Base-by-base conservation (phyloP, 2,329 filamentous ascomycete species). In the Cytospora paraplurivora region DNA sequence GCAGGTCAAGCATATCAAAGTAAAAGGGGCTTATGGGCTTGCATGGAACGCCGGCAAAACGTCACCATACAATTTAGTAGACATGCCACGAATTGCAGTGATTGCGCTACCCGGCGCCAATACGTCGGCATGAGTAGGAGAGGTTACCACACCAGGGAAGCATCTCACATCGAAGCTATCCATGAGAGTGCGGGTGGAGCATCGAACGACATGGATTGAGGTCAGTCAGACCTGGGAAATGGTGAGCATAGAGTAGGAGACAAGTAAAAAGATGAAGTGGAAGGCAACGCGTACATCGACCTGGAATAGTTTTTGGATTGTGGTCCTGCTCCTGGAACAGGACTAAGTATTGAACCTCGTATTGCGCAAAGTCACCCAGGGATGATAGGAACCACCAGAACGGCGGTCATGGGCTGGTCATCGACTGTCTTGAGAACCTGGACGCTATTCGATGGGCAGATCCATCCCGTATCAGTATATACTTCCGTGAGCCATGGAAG, bases 21-120 rank as follows among this genome's bases (percentile, higher is more conserved):
- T 51, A 38, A 44, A 38, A 37, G 15, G 47, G 56, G 27, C 27
- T 27, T 27, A 34, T 50, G 44, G 53, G 8, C 56, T 49, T 64
- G 64, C 64, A 58, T 59, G 51, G 11, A 47, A 64, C 38, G 32
- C 19, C 62, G 61, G 61, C 53, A 44, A 56, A 27, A n/a, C 58
- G 56, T 37, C 58, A 62, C 54, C 62, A 56, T 2, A 66, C 17
- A 33, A 63, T 44, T 63, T 63, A 62, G 59, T 44, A 55, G 37
- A 53, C 44, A 62, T 55, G 61, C 27, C 61, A 63, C 49, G 34
- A 35, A 27, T 19, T 32, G 57, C 38, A 59, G 17, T 53, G 41
- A 50, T 33, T 66, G 49, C 21, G 33, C 34, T 49, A 44, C 47
- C 58, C 13, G 27, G 49, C 44, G 41, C 52, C 56, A 47, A 53